phyloP scores from a whole-genome alignment of 257 asterid species.

The Cruciata laevipes region DNA sequence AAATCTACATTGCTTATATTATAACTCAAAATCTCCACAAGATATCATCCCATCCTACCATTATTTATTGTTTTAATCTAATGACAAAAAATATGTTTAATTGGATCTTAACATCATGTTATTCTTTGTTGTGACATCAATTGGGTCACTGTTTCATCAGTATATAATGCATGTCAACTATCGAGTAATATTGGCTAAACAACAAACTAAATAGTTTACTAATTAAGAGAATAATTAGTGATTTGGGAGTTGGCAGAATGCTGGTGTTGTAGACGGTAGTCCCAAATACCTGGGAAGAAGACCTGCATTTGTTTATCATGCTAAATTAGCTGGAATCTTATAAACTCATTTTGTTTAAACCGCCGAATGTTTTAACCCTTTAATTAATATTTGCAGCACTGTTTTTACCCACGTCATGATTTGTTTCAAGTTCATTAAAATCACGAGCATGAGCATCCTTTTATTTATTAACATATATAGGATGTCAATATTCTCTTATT shows the following conservation, averaged over 20 bases:
- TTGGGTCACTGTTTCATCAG: too few species aligned
- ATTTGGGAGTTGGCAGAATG: background rate
- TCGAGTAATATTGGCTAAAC: background rate
- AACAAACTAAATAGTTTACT: background rate
- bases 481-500: too few species aligned
- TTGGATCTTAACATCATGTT: background rate
- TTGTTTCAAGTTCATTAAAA: background rate
- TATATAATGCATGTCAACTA: background rate
- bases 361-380: background rate
- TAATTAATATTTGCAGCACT: background rate
- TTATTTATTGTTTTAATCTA: too few species aligned
- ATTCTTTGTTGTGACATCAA: background rate
- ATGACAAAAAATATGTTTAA: too few species aligned
- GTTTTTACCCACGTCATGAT: background rate
- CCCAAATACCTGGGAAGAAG: slow-evolving; percentile 1
- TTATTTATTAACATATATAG: too few species aligned
- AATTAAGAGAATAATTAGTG: background rate
- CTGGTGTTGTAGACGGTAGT: background rate
- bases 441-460: too few species aligned
- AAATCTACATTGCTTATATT: too few species aligned
- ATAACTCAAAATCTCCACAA: too few species aligned
- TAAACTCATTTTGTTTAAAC: background rate
- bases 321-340: background rate
- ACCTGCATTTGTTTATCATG: background rate
- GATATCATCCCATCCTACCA: too few species aligned